Evolutionary conservation across 768 basidiomycete genomes (phyloP).

Genomic region (Suillus weaverae): DNA sequence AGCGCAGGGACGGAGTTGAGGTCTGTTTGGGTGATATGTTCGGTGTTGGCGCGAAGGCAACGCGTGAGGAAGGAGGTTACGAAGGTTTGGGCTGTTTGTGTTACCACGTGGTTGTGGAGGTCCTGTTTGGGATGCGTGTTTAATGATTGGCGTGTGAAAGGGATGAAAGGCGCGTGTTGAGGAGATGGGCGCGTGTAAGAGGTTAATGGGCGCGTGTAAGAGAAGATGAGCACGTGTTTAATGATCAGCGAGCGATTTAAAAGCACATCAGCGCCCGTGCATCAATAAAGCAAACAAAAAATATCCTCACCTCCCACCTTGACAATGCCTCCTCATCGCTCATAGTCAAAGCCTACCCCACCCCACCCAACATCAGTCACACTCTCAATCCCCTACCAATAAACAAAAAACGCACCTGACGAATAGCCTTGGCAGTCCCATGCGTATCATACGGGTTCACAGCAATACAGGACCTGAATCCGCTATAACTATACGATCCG

Average conservation of each 20-base stretch:
- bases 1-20: slow-evolving; percentile 38
- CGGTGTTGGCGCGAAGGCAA: slow-evolving; percentile 68
- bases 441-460: slow-evolving; percentile 86
- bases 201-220: neutral
- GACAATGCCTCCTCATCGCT: slow-evolving; percentile 64
- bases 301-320: slow-evolving; percentile 66
- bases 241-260: neutral
- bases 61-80: slow-evolving; percentile 77
- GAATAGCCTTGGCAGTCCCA: slow-evolving; percentile 80
- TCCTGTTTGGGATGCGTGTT: slow-evolving; percentile 41
- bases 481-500: slow-evolving; percentile 82
- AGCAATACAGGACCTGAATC: slow-evolving; percentile 83
- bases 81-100: slow-evolving; percentile 85
- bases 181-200: neutral
- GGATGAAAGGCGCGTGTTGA: neutral
- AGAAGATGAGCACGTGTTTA: neutral
- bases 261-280: neutral
- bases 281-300: slow-evolving; percentile 7
- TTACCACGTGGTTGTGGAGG: slow-evolving; percentile 80
- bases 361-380: neutral
- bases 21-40: slow-evolving; percentile 46
- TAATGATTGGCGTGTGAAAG: neutral
- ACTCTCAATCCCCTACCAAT: no score
- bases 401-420: slow-evolving; percentile 36
- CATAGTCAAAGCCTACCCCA: slow-evolving; percentile 69